Evolutionary conservation across 2,329 filamentous ascomycete genomes (phyloP), one percentile per base, ranked within the genome.

Genomic region (Cryphonectria nitschkei): DNA sequence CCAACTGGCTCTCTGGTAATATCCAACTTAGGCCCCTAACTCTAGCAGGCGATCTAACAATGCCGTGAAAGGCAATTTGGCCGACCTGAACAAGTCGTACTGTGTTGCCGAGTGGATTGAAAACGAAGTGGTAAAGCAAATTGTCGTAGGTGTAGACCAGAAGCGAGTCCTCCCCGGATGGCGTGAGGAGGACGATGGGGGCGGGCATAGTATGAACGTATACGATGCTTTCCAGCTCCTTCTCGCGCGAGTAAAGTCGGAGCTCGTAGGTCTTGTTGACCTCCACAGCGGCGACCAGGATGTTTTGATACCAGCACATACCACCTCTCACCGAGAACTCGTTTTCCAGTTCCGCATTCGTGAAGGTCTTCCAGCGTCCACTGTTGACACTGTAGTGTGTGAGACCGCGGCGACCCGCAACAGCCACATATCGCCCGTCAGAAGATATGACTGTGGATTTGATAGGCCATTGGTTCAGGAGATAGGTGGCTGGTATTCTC

Each of bases 221-320:
- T 76, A 97, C 86, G 37, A 93, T 85, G 75, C 87, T 89, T 75
- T 94, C 92, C 26, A 99, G 87, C 14, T 90, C 84, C 37, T 91
- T 87, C 79, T 99, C 96, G 70, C 97, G 90, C 0, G 95, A 97
- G 80, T 95, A 98, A 22, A 99, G 86, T n/a, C 96, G 92, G 65
- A 99, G 82, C 83, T 97, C 92, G 76, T 94, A 94, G 32, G 90
- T 90, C 74, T 90, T 88, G 75, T 92, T 93, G 68, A 89, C 90
- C 80, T 99, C 96, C n/a, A 98, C 91, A 4, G 95, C 94, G 54
- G 94, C 95, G 69, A 98, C 93, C 26, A 99, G 85, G 43, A 98
- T 93, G 81, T 99, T 95, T 75, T 97, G 94, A 78, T 97, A 95
- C 96, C 96, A 99, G 79, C 95, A 98, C 95, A 99, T 97, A 8